Percentiles rank a stretch among this genome's conserved stretches.
phyloP scores from a whole-genome alignment of 257 asterid species.

The Hygrophila difformis region DNA sequence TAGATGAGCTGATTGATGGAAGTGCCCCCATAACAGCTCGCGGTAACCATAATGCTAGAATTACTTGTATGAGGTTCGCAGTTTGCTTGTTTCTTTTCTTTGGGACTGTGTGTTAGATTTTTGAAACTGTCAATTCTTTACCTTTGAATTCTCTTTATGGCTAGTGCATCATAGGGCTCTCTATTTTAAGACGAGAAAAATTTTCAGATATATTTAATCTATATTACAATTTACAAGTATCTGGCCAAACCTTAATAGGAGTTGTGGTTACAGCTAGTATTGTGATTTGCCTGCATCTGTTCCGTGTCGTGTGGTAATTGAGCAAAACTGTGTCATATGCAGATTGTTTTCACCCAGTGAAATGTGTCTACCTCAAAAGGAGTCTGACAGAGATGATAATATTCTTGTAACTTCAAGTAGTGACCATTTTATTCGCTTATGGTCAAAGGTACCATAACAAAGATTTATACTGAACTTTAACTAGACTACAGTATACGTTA shows the following conservation, averaged over 20 bases:
- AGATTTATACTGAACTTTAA: neutral
- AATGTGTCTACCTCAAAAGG: slow-evolving; percentile 22
- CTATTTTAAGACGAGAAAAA: too few species aligned
- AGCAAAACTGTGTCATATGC: slow-evolving; percentile 20
- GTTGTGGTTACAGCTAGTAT: too few species aligned
- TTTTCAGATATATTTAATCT: too few species aligned
- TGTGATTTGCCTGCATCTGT: neutral
- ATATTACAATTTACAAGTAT: too few species aligned
- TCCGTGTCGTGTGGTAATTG: slow-evolving; percentile 3
- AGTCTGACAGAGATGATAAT: slow-evolving; percentile 31
- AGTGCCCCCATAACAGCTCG: slow-evolving; percentile 15
- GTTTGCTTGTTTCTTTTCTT: slow-evolving; percentile 10
- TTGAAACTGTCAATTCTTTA: neutral
- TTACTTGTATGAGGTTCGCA: slow-evolving; percentile 66
- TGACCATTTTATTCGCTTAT: slow-evolving; percentile 67
- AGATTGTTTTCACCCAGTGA: slow-evolving; percentile 51
- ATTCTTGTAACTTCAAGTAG: slow-evolving; percentile 66
- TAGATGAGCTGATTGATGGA: slow-evolving; percentile 22
- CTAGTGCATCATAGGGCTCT: too few species aligned
- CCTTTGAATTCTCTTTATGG: too few species aligned
- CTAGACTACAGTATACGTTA: neutral
- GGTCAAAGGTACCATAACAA: slow-evolving; percentile 53
- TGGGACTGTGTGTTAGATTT: neutral
- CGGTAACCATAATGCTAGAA: slow-evolving; percentile 55
- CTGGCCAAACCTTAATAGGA: too few species aligned